Percentiles rank a stretch among this genome's conserved stretches.
These are phyloP conservation scores for Pyrrhoderma noxium DNA, from an alignment of 1,284 basidiomycete species.

Conservation along the genomic window DNA sequence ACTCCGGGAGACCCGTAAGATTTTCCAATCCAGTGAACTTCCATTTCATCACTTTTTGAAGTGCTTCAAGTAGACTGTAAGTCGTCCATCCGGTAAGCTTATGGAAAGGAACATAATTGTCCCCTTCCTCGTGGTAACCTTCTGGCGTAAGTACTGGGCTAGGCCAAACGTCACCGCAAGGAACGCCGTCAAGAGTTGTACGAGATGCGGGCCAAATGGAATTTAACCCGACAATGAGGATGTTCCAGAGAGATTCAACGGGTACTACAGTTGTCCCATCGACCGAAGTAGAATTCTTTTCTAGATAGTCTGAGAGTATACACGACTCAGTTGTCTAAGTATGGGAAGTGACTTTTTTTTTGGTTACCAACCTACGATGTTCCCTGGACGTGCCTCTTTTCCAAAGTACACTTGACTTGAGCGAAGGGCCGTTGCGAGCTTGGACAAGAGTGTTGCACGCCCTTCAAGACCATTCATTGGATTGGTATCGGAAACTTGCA, in stretches of 20 bases:
- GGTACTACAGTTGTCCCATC: conserved; percentile 40
- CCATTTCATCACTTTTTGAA: conserved; percentile 76
- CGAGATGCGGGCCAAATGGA: conserved; percentile 88
- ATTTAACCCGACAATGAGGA: conserved; percentile 76
- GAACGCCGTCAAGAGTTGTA: conserved; percentile 51
- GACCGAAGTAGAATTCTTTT: conserved; percentile 40
- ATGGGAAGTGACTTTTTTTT: too few relatives aligned
- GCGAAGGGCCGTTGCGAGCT: conserved; percentile 65
- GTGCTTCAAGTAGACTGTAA: conserved; percentile 80
- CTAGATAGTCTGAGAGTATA: conserved; percentile 57
- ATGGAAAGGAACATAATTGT: conserved; percentile 86
- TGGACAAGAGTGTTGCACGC: conserved; percentile 68
- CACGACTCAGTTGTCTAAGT: not conserved
- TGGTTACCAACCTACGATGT: conserved; percentile 60
- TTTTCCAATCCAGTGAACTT: conserved; percentile 65
- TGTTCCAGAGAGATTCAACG: conserved; percentile 71
- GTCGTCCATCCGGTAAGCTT: conserved; percentile 92
- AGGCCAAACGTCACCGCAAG: conserved; percentile 90
- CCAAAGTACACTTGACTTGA: conserved; percentile 65
- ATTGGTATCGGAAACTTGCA: conserved; percentile 78
- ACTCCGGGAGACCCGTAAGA: conserved; percentile 83
- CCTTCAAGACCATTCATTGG: conserved; percentile 91
- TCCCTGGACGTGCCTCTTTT: conserved; percentile 65
- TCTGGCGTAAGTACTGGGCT: conserved; percentile 45
- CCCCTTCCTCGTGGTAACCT: conserved; percentile 36